phyloP scores from a whole-genome alignment of 164 flowering plant species.

The Taxillus chinensis region DNA sequence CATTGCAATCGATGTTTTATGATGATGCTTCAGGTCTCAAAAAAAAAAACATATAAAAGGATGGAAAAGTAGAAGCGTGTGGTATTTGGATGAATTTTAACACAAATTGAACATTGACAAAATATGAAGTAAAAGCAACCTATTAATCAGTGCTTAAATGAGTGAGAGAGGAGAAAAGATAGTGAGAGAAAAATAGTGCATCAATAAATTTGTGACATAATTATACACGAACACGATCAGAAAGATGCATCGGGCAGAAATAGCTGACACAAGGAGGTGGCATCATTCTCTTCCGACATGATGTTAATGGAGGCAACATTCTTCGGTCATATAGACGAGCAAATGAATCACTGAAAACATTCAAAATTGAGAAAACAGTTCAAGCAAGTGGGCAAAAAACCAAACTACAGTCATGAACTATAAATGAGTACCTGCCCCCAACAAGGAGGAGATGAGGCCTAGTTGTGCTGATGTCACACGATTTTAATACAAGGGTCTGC shows the following conservation, averaged over 20 bases:
- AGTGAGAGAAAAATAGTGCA: not conserved
- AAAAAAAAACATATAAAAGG: too few relatives aligned
- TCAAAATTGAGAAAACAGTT: slow-evolving; percentile 6
- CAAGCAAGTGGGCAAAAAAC: not conserved
- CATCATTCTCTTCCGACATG: slow-evolving; percentile 49
- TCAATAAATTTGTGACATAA: not conserved
- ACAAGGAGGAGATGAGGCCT: slow-evolving; percentile 93
- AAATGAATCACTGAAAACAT: slow-evolving; percentile 81
- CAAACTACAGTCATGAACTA: slow-evolving; percentile 4
- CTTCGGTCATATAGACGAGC: slow-evolving; percentile 96
- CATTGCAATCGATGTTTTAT: too few relatives aligned
- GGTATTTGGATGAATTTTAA: too few relatives aligned
- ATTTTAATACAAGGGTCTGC: slow-evolving; percentile 63
- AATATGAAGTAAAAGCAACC: too few relatives aligned
- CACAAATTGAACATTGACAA: too few relatives aligned
- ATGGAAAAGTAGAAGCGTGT: too few relatives aligned
- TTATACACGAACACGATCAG: slow-evolving; percentile 62
- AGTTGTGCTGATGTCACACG: slow-evolving; percentile 84
- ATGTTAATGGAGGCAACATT: slow-evolving; percentile 84
- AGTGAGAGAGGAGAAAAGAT: too few relatives aligned
- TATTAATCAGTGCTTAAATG: too few relatives aligned
- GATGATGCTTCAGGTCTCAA: too few relatives aligned
- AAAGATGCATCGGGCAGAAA: slow-evolving; percentile 96
- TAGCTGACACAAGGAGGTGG: slow-evolving; percentile 93
- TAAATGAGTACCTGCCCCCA: slow-evolving; percentile 72